Conservation (phyloP, 1,139 yeast species). For the Nadsonia starkeyi-henricii region DNA sequence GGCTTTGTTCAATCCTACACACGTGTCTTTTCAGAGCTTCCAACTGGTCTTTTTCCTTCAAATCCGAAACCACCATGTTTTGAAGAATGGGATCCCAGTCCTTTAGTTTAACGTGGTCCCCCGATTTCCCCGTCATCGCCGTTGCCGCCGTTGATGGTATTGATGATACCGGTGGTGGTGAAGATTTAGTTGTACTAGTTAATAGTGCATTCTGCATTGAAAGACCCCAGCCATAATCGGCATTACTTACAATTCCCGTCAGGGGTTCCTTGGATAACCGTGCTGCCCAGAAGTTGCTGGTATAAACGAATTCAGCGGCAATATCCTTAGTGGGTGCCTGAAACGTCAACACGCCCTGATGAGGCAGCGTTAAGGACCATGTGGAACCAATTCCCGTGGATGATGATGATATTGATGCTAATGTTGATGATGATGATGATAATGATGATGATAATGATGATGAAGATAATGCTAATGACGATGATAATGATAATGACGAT, state of each 20-base stretch:
- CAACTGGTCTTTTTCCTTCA: slow-evolving; percentile 19
- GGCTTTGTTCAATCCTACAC: slow-evolving; percentile 17
- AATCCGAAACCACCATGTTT: slow-evolving; percentile 19
- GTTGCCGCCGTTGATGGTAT: background rate
- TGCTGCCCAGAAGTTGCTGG: slow-evolving; percentile 84
- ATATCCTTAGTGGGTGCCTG: slow-evolving; percentile 49
- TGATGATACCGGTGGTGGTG: background rate
- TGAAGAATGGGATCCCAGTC: slow-evolving; percentile 23
- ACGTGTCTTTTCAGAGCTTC: slow-evolving; percentile 17
- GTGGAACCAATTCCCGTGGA: slow-evolving; percentile 14
- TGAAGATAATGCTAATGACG: too few relatives aligned
- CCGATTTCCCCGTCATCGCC: background rate
- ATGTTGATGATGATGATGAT: too few relatives aligned
- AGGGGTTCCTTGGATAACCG: slow-evolving; percentile 65
- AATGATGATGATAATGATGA: too few relatives aligned
- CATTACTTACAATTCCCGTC: slow-evolving; percentile 47
- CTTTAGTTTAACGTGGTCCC: slow-evolving; percentile 12
- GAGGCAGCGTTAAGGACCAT: slow-evolving; percentile 26
- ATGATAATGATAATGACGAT: too few relatives aligned
- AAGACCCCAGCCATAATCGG: slow-evolving; percentile 66
- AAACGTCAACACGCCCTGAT: slow-evolving; percentile 20
- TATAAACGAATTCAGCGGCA: slow-evolving; percentile 55
- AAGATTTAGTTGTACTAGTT: background rate
- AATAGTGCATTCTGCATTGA: slow-evolving; percentile 4
- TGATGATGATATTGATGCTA: too few relatives aligned